Evolutionary conservation across 2,329 filamentous ascomycete species (phyloP), one percentile per base, ranked within the genome.

Genomic region (Mollisiaceae sp.): DNA sequence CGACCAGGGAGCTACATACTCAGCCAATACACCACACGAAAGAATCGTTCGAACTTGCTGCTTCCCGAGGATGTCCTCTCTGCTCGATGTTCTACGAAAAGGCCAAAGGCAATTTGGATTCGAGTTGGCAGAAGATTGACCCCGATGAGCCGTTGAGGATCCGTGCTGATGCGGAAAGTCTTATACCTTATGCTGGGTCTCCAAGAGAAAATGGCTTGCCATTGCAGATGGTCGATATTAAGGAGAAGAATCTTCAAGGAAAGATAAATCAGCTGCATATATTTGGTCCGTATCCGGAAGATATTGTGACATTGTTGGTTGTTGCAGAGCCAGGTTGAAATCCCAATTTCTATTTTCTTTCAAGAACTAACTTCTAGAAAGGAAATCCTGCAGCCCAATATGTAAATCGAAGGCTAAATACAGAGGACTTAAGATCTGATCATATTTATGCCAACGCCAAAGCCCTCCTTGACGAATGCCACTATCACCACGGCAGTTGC

Each of bases 81-180:
- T 43, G 41, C 41, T 43, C 41, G 6, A 43, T 43, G 41, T 43
- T 43, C 15, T n/a, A 18, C 41, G 41, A 43, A 43, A 18, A 18
- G 41, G 41, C 41, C 2, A 43, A 18, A 18, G 38, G 12, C 14
- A 43, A 43, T 8, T 12, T n/a, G 11, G 41, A 43, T n/a, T 43
- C 41, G 41, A 43, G 41, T 43, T 43, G 41, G 41, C n/a, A 15
- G 15, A 43, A 43, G 41, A 43, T 43, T 2, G 41, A 43, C n/a
- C 41, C 41, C 15, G 41, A 43, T n/a, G 41, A 43, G 41, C 41
- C 41, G 14, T 15, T 41, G 41, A 18, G 41, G n/a, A 43, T 43
- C 41, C 41, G n/a, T 43, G 41, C 41, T 15, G 41, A 43, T 43
- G 41, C 41, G 41, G 41, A 43, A n/a, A 43, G 41, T n/a, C 41